These are phyloP conservation scores for Naganishia vishniacii DNA, from an alignment of 768 basidiomycete species.

Conservation along the genomic window DNA sequence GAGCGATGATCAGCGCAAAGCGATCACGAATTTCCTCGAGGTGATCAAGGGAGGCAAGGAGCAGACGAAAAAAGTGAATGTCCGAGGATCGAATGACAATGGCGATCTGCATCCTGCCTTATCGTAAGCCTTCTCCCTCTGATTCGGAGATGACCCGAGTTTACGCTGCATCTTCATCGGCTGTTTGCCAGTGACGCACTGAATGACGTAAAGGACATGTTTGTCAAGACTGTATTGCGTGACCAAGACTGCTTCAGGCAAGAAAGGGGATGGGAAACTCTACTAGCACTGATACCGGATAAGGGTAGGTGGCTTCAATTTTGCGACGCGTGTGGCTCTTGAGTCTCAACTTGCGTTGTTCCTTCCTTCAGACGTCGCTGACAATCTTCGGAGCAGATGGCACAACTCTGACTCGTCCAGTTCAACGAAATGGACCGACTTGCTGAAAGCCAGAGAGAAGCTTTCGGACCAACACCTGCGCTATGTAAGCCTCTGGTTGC, in stretches of 20 bases:
- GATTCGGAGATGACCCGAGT: background rate
- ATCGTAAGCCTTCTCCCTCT: constrained; percentile 52
- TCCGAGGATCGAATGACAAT: constrained; percentile 52
- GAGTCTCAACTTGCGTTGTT: too few species aligned
- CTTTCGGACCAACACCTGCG: constrained; percentile 28
- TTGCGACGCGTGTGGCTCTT: too few species aligned
- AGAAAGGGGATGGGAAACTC: constrained; percentile 65
- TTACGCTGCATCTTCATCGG: background rate
- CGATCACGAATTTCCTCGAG: constrained; percentile 79
- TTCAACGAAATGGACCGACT: constrained; percentile 66
- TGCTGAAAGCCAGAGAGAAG: constrained; percentile 42
- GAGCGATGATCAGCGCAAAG: constrained; percentile 82
- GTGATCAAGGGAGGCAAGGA: constrained; percentile 77
- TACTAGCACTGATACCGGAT: constrained; percentile 67
- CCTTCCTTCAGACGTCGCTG: constrained; percentile 51
- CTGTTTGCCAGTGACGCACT: constrained; percentile 51
- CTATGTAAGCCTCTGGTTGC: constrained; percentile 25
- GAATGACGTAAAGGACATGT: constrained; percentile 56
- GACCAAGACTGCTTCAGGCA: constrained; percentile 79
- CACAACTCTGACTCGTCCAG: constrained; percentile 58
- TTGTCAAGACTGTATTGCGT: constrained; percentile 62
- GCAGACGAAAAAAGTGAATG: constrained; percentile 73
- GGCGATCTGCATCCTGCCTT: constrained; percentile 66
- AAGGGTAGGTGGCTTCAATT: constrained; percentile 42
- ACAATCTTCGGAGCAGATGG: constrained; percentile 60